Base-by-base conservation (phyloP, 306 rosid genomes). In the Begonia masoniana region DNA sequence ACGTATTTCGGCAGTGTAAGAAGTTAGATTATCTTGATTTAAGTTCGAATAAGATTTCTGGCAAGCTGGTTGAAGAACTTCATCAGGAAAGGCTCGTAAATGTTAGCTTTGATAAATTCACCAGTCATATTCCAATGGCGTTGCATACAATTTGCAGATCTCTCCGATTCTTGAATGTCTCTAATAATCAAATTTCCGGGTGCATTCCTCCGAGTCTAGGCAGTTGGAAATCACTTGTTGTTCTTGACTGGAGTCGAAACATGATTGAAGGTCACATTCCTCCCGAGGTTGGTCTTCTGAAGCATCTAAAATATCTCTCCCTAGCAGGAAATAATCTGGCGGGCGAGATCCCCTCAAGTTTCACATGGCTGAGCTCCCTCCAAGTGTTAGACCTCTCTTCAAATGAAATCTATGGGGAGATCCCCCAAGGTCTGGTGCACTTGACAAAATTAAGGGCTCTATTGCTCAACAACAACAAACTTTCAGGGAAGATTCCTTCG, bases 1-100 rank as follows among this genome's bases (percentile, higher is more conserved):
- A 60, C 58, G 45, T 70, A 56, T 63, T 83, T 52, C 70, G 72
- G 51, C 49, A 64, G 71, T 83, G 93, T 60, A 58, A 13, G 31
- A 83, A 74, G 59, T 68, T 83, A 4, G 66, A 68, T 57, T 76
- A 74, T 66, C 60, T 83, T 75, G 93, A 83, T 61, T 65, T 83
- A 70, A 79, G 82, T 61, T 79, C 84, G 51, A 83, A 83, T 77
- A 69, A 42, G 59, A 64, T 83, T 47, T 57, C 49, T 43, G 82
- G 84, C 12, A 48, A 71, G 42, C 63, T 83, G 10, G 72, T 77
- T 47, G 10, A 41, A 17, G 65, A 52, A 59, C 76, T 83, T 50
- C 68, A 8, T 41, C 58, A 48, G 31, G 75, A 66, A 45, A 54
- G 64, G 62, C 35, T 64, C 17, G 42, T 64, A 11, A 56, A 71